Evolutionary conservation across 129 eudicot genomes (phyloP).

Genomic region (Solidago caesia): DNA sequence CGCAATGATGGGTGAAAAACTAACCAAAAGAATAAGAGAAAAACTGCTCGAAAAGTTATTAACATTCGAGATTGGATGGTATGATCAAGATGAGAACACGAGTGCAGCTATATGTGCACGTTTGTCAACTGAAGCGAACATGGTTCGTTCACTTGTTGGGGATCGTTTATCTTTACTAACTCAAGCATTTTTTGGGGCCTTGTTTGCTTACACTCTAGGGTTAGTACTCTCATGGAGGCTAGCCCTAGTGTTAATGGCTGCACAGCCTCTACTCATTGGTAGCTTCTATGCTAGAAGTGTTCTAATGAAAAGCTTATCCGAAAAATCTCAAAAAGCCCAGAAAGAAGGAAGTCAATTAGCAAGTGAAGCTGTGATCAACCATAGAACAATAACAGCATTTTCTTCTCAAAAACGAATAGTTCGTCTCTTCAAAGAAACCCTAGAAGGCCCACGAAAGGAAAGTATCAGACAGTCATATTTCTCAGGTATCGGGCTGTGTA

Average conservation of each 20-base stretch:
- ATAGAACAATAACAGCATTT: constrained; percentile 70
- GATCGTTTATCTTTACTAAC: constrained; percentile 65
- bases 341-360: constrained; percentile 76
- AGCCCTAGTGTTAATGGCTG: constrained; percentile 62
- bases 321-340: constrained; percentile 57
- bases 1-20: constrained; percentile 65
- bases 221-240: constrained; percentile 67
- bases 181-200: constrained; percentile 60
- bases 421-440: constrained; percentile 47
- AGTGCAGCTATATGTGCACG: constrained; percentile 75
- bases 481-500: constrained; percentile 56
- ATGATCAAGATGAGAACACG: constrained; percentile 70
- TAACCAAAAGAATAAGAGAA: constrained; percentile 56
- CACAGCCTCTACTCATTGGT: constrained; percentile 64
- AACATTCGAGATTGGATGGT: constrained; percentile 80
- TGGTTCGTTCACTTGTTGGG: constrained; percentile 75
- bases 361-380: constrained; percentile 76
- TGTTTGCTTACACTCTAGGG: constrained; percentile 55
- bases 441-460: constrained; percentile 56
- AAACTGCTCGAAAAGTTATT: constrained; percentile 51
- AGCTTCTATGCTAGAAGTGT: constrained; percentile 61
- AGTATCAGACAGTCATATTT: constrained; percentile 63
- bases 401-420: constrained; percentile 61
- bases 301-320: constrained; percentile 57
- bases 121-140: constrained; percentile 60